phyloP scores from a whole-genome alignment of 495 filamentous ascomycete genomes.

The Antarctomyces pellizariae region DNA sequence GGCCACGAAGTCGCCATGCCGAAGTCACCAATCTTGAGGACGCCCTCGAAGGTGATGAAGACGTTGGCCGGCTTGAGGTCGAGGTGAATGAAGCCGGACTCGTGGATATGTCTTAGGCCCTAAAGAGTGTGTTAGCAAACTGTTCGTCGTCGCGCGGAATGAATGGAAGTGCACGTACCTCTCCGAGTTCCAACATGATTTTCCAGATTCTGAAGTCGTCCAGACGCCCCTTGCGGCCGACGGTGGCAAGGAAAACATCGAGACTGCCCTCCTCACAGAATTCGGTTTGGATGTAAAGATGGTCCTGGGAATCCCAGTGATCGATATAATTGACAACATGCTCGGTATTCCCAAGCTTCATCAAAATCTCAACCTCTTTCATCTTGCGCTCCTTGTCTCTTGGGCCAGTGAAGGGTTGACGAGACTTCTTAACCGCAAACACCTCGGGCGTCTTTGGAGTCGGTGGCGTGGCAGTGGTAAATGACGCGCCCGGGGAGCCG shows the following conservation, averaged over 20 bases:
- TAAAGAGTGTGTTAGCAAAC: conserved; percentile 20
- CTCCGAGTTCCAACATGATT: conserved; percentile 59
- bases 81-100: conserved; percentile 71
- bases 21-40: conserved; percentile 89
- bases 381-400: conserved; percentile 57
- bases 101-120: conserved; percentile 77
- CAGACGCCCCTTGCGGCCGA: conserved; percentile 60
- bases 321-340: conserved; percentile 64
- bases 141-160: neutral
- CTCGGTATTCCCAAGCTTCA: conserved; percentile 44
- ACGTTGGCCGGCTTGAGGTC: conserved; percentile 93
- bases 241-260: conserved; percentile 52
- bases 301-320: conserved; percentile 57
- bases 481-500: conserved; percentile 10
- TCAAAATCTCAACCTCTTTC: conserved; percentile 56
- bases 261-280: conserved; percentile 85
- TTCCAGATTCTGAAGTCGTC: conserved; percentile 99
- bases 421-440: conserved; percentile 85
- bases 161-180: conserved; percentile 27
- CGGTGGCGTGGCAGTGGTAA: conserved; percentile 18
- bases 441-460: conserved; percentile 27
- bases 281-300: conserved; percentile 92
- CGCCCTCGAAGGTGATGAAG: conserved; percentile 72
- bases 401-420: conserved; percentile 46
- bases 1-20: conserved; percentile 74